These are phyloP conservation scores for Bipolaris gigantea DNA, from an alignment of 2,329 filamentous ascomycete genomes.

Conservation along the genomic window DNA sequence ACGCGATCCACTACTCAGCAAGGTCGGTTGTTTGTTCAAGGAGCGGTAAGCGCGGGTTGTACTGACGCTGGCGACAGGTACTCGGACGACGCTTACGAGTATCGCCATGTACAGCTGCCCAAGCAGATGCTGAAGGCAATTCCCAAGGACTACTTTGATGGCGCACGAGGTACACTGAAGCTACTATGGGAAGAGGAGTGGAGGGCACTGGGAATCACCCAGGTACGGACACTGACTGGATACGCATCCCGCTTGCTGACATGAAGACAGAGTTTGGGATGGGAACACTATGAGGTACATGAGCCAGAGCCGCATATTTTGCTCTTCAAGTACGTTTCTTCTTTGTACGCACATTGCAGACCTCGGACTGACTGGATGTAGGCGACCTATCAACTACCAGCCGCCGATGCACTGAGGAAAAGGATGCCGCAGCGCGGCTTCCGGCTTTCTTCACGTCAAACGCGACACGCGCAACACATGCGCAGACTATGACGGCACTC, in stretches of 20 bases:
- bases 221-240: conserved; percentile 59
- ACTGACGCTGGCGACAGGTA: conserved; percentile 64
- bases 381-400: conserved; percentile 83
- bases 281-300: conserved; percentile 99
- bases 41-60: conserved; percentile 17
- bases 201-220: conserved; percentile 94
- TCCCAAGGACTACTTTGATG: conserved; percentile 91
- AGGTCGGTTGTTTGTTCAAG: conserved; percentile 60
- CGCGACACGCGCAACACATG: conserved; percentile 9
- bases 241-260: conserved; percentile 11
- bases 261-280: conserved; percentile 78
- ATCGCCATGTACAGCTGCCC: conserved; percentile 94
- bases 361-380: conserved; percentile 42
- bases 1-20: conserved; percentile 92
- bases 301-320: conserved; percentile 98
- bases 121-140: conserved; percentile 99
- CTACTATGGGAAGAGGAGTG: conserved; percentile 98
- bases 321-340: conserved; percentile 82
- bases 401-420: conserved; percentile 56
- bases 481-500: conserved; percentile 12
- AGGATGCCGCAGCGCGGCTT: background rate
- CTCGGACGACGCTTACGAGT: conserved; percentile 89
- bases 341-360: background rate
- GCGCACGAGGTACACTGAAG: conserved; percentile 87
- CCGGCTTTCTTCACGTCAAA: conserved; percentile 9